A percentile compares a stretch with the other conserved stretches of the same genome.
Conservation (phyloP, 225 moss, liverwort and hornwort species). For the Physcomitrellopsis africana region DNA sequence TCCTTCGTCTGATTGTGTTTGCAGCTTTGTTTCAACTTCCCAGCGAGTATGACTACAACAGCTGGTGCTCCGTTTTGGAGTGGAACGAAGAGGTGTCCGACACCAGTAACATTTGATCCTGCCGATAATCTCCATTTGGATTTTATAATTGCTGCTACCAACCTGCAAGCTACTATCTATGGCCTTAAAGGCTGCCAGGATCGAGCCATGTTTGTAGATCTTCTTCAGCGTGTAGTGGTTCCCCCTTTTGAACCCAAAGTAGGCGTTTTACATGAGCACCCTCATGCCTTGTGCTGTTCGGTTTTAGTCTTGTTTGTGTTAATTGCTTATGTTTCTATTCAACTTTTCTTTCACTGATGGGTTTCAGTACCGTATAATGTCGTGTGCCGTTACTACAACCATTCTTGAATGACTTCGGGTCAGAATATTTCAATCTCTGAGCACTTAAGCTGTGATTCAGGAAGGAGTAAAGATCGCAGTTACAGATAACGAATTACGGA, state of each 20-base stretch:
- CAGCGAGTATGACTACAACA: slow-evolving; percentile 90
- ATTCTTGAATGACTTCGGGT: slow-evolving; percentile 13
- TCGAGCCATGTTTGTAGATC: slow-evolving; percentile 71
- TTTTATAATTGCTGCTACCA: slow-evolving; percentile 94
- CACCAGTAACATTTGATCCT: slow-evolving; percentile 73
- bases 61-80: slow-evolving; percentile 99
- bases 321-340: slow-evolving; percentile 3
- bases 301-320: slow-evolving; percentile 12
- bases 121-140: slow-evolving; percentile 79
- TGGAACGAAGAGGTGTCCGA: slow-evolving; percentile 95
- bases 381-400: not conserved
- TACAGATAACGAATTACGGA: slow-evolving; percentile 82
- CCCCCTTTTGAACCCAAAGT: slow-evolving; percentile 89
- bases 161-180: slow-evolving; percentile 96
- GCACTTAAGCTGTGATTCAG: slow-evolving; percentile 39
- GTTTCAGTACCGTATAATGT: slow-evolving; percentile 18
- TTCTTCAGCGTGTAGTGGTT: slow-evolving; percentile 74
- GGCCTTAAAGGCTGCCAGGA: slow-evolving; percentile 96
- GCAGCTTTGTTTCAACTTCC: slow-evolving; percentile 99
- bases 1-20: slow-evolving; percentile 19
- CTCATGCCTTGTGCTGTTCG: slow-evolving; percentile 13
- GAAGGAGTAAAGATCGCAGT: slow-evolving; percentile 94
- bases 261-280: slow-evolving; percentile 21
- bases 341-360: slow-evolving; percentile 4
- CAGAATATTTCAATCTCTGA: slow-evolving; percentile 23